These are phyloP conservation scores for Thermomucor indicae-seudaticae DNA, from an alignment of 371 early-diverging fungal species.

Conservation along the genomic window DNA sequence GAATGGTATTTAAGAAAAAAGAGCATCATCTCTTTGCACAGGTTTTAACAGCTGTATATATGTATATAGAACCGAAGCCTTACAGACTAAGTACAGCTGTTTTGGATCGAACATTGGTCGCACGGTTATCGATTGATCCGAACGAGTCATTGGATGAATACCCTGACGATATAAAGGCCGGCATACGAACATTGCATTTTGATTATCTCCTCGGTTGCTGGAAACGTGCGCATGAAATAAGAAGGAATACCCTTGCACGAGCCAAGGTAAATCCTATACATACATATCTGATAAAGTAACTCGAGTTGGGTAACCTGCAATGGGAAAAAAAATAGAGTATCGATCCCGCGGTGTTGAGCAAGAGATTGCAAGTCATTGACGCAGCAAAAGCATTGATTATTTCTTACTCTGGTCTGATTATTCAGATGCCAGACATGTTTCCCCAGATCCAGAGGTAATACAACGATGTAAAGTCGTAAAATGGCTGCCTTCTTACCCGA, in stretches of 20 bases:
- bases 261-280: slow-evolving; percentile 31
- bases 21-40: background rate
- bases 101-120: slow-evolving; percentile 74
- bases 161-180: slow-evolving; percentile 37
- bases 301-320: background rate
- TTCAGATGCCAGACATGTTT: slow-evolving; percentile 88
- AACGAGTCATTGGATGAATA: slow-evolving; percentile 35
- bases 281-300: background rate
- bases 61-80: slow-evolving; percentile 33
- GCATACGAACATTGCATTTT: slow-evolving; percentile 50
- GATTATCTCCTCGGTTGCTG: slow-evolving; percentile 80
- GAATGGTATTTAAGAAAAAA: slow-evolving; percentile 13
- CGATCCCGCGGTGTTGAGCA: slow-evolving; percentile 49
- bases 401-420: slow-evolving; percentile 80
- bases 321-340: slow-evolving; percentile 32
- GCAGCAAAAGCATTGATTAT: slow-evolving; percentile 56
- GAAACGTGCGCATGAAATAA: slow-evolving; percentile 60
- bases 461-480: slow-evolving; percentile 1
- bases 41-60: background rate
- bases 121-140: slow-evolving; percentile 69
- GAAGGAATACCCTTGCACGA: slow-evolving; percentile 39
- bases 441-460: slow-evolving; percentile 66
- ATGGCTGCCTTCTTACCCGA: slow-evolving; percentile 15
- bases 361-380: slow-evolving; percentile 59
- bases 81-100: slow-evolving; percentile 44